Conservation (phyloP, 2,329 filamentous ascomycete species). For the Fusarium sp. region DNA sequence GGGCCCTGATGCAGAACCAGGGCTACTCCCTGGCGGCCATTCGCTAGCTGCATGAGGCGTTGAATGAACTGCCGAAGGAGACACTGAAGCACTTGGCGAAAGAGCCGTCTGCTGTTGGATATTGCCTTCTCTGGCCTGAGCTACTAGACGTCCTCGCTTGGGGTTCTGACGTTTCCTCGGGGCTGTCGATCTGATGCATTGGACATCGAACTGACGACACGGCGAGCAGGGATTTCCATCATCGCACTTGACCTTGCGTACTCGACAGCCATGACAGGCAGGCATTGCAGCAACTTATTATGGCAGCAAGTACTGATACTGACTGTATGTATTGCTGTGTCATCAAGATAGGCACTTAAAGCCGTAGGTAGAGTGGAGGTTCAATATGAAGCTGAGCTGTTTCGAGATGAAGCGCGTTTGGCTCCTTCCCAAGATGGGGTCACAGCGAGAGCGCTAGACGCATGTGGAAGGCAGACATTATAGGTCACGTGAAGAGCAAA, state of each 20-base stretch:
- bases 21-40: slow-evolving; percentile 29
- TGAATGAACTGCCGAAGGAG: slow-evolving; percentile 27
- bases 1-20: slow-evolving; percentile 27
- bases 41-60: slow-evolving; percentile 25
- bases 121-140: slow-evolving; percentile 35
- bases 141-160: slow-evolving; percentile 34
- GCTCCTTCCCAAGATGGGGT: slow-evolving; percentile 15
- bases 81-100: slow-evolving; percentile 34
- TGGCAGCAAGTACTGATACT: background rate
- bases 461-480: slow-evolving; percentile 19
- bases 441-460: slow-evolving; percentile 13
- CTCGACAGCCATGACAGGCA: slow-evolving; percentile 42
- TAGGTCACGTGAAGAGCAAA: slow-evolving; percentile 23
- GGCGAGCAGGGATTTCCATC: slow-evolving; percentile 39
- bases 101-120: slow-evolving; percentile 22
- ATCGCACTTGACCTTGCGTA: slow-evolving; percentile 45
- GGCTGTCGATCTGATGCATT: slow-evolving; percentile 35
- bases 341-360: slow-evolving; percentile 7
- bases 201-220: slow-evolving; percentile 36
- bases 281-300: slow-evolving; percentile 17
- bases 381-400: slow-evolving; percentile 17
- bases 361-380: slow-evolving; percentile 16
- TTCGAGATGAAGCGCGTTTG: slow-evolving; percentile 28
- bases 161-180: slow-evolving; percentile 41
- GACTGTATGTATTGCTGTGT: background rate